Percentiles rank a stretch among this genome's conserved stretches.
These are phyloP conservation scores for Ophiostoma sp. DNA, from an alignment of 2,329 filamentous ascomycete species.

Conservation along the genomic window DNA sequence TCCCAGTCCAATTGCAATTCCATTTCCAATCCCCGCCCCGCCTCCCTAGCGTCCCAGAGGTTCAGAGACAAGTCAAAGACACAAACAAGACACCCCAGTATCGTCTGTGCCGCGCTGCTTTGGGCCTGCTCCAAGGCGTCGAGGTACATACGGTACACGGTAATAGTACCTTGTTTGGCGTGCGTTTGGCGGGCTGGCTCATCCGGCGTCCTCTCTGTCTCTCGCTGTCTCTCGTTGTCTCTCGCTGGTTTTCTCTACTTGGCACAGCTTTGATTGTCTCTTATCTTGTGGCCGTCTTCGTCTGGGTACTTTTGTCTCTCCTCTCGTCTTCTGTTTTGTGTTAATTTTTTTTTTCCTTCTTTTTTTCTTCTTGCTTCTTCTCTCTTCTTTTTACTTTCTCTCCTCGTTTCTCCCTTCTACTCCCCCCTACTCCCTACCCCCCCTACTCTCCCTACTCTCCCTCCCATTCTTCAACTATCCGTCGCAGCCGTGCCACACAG, in stretches of 20 bases:
- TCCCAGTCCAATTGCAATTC: conserved; percentile 19
- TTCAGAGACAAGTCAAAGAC: background rate
- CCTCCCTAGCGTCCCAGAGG: conserved; percentile 11
- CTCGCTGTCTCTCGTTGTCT: background rate
- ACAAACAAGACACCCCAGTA: background rate
- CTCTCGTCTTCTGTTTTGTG: background rate
- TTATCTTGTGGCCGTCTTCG: conserved; percentile 21
- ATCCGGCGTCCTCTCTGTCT: background rate
- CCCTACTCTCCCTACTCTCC: conserved; percentile 11
- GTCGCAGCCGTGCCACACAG: conserved; percentile 10
- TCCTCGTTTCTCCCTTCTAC: background rate
- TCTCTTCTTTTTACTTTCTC: background rate
- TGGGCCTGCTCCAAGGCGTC: conserved; percentile 5
- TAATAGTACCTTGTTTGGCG: background rate
- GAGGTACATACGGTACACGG: background rate
- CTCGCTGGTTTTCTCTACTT: conserved; percentile 9
- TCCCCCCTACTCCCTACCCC: conserved; percentile 9
- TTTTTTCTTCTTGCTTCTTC: conserved; percentile 7
- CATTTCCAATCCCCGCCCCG: conserved; percentile 20
- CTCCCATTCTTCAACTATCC: background rate
- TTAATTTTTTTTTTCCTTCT: conserved; percentile 16
- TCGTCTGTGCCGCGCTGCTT: conserved; percentile 1
- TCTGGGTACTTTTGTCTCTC: conserved; percentile 1
- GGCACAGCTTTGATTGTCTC: conserved; percentile 15
- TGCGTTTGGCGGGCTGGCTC: background rate